Base-by-base conservation (phyloP, 352 stramenopile species). In the Phytophthora boehmeriae region DNA sequence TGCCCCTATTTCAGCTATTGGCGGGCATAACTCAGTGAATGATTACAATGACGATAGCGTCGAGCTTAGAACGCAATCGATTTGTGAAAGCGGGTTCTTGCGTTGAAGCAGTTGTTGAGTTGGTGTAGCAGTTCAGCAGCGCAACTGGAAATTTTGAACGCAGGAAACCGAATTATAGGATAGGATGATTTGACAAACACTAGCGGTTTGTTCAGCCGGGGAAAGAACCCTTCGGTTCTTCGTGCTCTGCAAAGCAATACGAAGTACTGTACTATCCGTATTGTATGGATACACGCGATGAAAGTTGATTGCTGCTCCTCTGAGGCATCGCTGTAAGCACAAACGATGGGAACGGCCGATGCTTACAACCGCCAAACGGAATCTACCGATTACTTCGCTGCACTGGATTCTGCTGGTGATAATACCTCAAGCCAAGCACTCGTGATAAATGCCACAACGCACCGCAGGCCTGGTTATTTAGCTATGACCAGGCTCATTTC, bases 21-120 rank as follows among this genome's bases (percentile, higher is more conserved):
- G 8, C 34, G 8, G 34, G 30, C 11, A 6, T 11, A 36, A 36
- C 11, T 36, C 30, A 11, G 32, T 27, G 36, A 30, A n/a, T 27
- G 49, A 28, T 46, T 46, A 56, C 49, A 47, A 16, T 56, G 9
- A 36, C 36, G 22, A 47, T 36, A 41, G 9, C 6, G 48, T 32
- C 30, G 13, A 17, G 4, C 20, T 27, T 45, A 10, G 6, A 39
- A 19, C 49, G 49, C 49, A 56, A 56, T 56, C 36, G 49, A 39
- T n/a, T 4, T 13, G 10, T 9, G 14, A 39, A 39, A 39, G 34
- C 3, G 14, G 34, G 14, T 39, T 39, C 34, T 39, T 39, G 34
- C 34, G 34, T 39, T 39, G 34, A 39, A 39, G 34, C 8, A 39
- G 34, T 9, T 9, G 8, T 9, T 39, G 34, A 4, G 14, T 17